Evolutionary conservation across 2,329 filamentous ascomycete genomes (phyloP).

Genomic region (Aspergillus eucalypticola): DNA sequence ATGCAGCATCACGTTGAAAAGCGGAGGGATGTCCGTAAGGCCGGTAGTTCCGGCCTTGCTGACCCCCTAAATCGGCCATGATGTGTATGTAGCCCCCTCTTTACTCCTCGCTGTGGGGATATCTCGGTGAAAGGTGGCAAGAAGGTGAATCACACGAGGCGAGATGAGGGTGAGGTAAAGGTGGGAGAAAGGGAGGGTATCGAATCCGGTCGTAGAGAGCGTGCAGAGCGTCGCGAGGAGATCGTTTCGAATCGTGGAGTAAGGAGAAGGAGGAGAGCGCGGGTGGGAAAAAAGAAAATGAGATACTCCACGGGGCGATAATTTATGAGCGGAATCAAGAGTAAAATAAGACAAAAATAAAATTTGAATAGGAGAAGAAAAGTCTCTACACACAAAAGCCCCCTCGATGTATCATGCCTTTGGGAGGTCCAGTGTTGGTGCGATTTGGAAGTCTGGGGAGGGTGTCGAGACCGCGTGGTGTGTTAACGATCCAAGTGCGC

Average conservation of each 20-base stretch:
- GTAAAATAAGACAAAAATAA: slow-evolving; percentile 15
- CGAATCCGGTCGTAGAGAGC: slow-evolving; percentile 34
- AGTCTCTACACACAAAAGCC: slow-evolving; percentile 20
- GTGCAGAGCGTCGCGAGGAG: slow-evolving; percentile 36
- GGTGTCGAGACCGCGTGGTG: slow-evolving; percentile 23
- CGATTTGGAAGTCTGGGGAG: slow-evolving; percentile 24
- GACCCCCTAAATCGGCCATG: slow-evolving; percentile 66
- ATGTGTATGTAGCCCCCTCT: slow-evolving; percentile 22
- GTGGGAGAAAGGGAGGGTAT: slow-evolving; percentile 22
- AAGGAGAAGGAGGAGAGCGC: slow-evolving; percentile 24
- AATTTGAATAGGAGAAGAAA: slow-evolving; percentile 20
- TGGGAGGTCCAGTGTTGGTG: slow-evolving; percentile 20
- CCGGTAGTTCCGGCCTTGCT: slow-evolving; percentile 63
- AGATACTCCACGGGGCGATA: slow-evolving; percentile 23
- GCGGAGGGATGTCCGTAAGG: slow-evolving; percentile 56
- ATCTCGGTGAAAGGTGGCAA: slow-evolving; percentile 8
- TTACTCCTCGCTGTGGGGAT: slow-evolving; percentile 5
- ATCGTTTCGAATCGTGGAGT: slow-evolving; percentile 36
- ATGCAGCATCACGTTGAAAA: slow-evolving; percentile 85
- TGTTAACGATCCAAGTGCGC: slow-evolving; percentile 33
- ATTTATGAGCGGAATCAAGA: slow-evolving; percentile 18
- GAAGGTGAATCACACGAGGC: slow-evolving; percentile 12
- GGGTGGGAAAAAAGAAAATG: slow-evolving; percentile 17
- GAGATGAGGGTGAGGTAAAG: slow-evolving; percentile 7
- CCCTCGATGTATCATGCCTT: slow-evolving; percentile 33